A percentile compares a stretch with the other conserved stretches of the same genome.
Conservation (phyloP, 257 asterid genomes). For the Capsicum pubescens region DNA sequence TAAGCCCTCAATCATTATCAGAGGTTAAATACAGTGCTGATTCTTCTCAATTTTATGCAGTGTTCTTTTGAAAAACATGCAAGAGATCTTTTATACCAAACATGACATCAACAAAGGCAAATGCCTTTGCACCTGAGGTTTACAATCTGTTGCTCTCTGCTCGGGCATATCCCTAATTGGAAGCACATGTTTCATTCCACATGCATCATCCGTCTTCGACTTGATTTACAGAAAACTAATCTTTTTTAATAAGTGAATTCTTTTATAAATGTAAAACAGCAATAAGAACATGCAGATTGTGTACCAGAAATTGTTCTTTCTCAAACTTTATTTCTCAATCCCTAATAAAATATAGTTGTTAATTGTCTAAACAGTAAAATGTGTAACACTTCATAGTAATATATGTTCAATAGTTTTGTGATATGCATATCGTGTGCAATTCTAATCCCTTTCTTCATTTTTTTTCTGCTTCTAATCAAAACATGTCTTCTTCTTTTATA, state of each 20-base stretch:
- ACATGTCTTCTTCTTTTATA: neutral
- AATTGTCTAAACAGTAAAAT: neutral
- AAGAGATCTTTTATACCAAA: neutral
- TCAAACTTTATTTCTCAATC: neutral
- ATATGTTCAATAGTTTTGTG: neutral
- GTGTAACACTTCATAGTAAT: neutral
- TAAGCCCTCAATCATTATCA: neutral
- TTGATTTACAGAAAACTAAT: neutral
- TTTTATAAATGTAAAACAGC: neutral
- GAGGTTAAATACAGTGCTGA: neutral
- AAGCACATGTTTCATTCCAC: neutral
- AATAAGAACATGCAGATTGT: neutral
- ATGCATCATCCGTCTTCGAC: neutral
- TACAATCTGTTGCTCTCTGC: neutral
- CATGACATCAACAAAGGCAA: slow-evolving; percentile 20
- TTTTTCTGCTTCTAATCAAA: neutral
- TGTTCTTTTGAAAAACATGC: neutral
- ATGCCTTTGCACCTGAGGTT: slow-evolving; percentile 15
- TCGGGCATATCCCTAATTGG: neutral
- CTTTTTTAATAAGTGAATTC: neutral
- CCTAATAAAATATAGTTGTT: neutral
- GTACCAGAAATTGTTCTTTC: neutral
- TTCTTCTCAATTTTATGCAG: neutral
- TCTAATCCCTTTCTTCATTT: neutral
- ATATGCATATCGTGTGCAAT: neutral